phyloP scores from a whole-genome alignment of 2,329 filamentous ascomycete species.

The Chrysosporium keratinophilum region DNA sequence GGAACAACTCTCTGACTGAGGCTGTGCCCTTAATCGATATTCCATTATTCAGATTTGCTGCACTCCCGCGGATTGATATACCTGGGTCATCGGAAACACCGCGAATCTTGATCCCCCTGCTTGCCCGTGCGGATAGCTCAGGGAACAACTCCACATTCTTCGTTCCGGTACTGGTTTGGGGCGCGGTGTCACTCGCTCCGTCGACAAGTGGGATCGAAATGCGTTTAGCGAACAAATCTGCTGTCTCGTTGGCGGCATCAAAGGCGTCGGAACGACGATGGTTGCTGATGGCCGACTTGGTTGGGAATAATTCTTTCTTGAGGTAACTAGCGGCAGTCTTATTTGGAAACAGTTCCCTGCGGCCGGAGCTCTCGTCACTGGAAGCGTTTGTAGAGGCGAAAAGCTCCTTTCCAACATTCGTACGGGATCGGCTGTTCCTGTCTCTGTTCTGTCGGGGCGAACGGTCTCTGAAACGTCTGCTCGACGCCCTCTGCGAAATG shows the following conservation, averaged over 20 bases:
- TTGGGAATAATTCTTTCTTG: slow-evolving; percentile 51
- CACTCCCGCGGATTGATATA: slow-evolving; percentile 32
- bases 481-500: slow-evolving; percentile 29
- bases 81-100: slow-evolving; percentile 42
- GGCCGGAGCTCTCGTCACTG: slow-evolving; percentile 20
- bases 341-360: slow-evolving; percentile 40
- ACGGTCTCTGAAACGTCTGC: slow-evolving; percentile 35
- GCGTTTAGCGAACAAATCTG: slow-evolving; percentile 41
- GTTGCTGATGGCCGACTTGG: slow-evolving; percentile 32
- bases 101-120: slow-evolving; percentile 48
- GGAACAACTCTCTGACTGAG: slow-evolving; percentile 59
- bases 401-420: slow-evolving; percentile 45
- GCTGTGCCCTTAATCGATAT: slow-evolving; percentile 61
- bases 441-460: slow-evolving; percentile 25
- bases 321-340: slow-evolving; percentile 35
- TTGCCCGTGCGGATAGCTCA: slow-evolving; percentile 20
- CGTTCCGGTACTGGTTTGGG: slow-evolving; percentile 1
- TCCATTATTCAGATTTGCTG: slow-evolving; percentile 30
- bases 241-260: slow-evolving; percentile 46
- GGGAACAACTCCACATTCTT: slow-evolving; percentile 34
- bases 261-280: slow-evolving; percentile 43
- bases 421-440: slow-evolving; percentile 24
- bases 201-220: slow-evolving; percentile 44
- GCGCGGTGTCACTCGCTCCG: slow-evolving; percentile 22
- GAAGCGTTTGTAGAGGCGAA: slow-evolving; percentile 35